Evolutionary conservation across 2,329 filamentous ascomycete species (phyloP).

Genomic region (Simplicillium sp.): DNA sequence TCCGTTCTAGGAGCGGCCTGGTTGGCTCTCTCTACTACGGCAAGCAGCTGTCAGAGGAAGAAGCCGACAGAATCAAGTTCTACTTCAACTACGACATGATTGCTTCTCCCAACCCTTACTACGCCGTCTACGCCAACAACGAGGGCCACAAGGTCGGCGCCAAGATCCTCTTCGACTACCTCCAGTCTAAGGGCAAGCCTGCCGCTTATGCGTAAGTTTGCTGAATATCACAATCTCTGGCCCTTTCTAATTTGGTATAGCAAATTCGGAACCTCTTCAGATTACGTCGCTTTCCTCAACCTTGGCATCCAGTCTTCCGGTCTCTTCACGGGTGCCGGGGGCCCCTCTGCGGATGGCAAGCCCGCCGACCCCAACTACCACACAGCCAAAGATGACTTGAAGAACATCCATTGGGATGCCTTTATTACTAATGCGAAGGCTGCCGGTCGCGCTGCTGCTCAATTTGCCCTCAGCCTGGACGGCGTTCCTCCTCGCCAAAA

Average conservation of each 20-base stretch:
- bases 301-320: constrained; percentile 29
- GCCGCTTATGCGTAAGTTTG: constrained; percentile 19
- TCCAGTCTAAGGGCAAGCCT: constrained; percentile 22
- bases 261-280: constrained; percentile 24
- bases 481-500: constrained; percentile 22
- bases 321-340: constrained; percentile 27
- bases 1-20: constrained; percentile 22
- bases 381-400: constrained; percentile 26
- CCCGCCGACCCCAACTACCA: constrained; percentile 28
- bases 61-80: constrained; percentile 48
- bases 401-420: constrained; percentile 31
- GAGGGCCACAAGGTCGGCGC: constrained; percentile 27
- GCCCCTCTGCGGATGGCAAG: constrained; percentile 8
- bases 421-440: constrained; percentile 27
- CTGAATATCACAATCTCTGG: background rate
- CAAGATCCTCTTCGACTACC: constrained; percentile 22
- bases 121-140: constrained; percentile 27
- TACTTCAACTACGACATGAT: constrained; percentile 70
- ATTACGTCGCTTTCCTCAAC: constrained; percentile 30
- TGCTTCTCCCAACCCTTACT: constrained; percentile 29
- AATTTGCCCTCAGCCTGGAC: constrained; percentile 24
- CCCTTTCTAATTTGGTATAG: background rate
- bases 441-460: constrained; percentile 41
- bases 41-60: constrained; percentile 20
- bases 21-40: constrained; percentile 33